Conservation (phyloP, 768 basidiomycete genomes). For the Mycena crocata region DNA sequence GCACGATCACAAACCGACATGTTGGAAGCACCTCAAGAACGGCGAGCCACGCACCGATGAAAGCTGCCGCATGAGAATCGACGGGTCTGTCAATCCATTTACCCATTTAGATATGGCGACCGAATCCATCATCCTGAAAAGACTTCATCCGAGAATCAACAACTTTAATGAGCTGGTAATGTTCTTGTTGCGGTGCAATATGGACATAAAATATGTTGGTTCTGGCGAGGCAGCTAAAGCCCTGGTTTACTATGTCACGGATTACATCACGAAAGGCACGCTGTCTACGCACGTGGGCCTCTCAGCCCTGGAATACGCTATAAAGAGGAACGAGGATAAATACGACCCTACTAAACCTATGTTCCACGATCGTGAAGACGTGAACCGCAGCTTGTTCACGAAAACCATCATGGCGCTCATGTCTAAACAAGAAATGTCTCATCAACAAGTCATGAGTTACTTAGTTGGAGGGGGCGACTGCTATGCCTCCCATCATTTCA, state of each 20-base stretch:
- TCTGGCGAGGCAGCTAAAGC: conserved; percentile 45
- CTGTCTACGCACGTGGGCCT: conserved; percentile 35
- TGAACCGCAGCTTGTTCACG: conserved; percentile 5
- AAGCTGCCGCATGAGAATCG: neutral
- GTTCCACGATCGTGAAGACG: neutral
- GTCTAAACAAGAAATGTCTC: conserved; percentile 17
- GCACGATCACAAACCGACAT: conserved; percentile 22
- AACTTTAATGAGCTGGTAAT: conserved; percentile 29
- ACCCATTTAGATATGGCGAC: conserved; percentile 23
- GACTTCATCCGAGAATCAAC: conserved; percentile 26
- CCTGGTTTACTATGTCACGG: conserved; percentile 46
- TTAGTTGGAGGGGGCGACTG: conserved; percentile 4
- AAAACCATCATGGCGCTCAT: conserved; percentile 17
- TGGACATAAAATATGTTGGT: too few relatives aligned
- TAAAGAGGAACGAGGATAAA: conserved; percentile 2
- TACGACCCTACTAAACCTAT: neutral
- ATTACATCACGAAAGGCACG: conserved; percentile 48
- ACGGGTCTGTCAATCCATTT: neutral
- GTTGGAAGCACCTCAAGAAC: conserved; percentile 28
- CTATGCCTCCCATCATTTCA: neutral
- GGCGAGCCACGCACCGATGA: neutral
- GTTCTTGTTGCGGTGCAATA: conserved; percentile 39
- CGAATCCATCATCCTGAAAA: conserved; percentile 11
- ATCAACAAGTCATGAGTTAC: conserved; percentile 24
- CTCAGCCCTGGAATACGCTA: conserved; percentile 26